Evolutionary conservation across 768 basidiomycete species (phyloP).

Genomic region (Termitomyces sp.): DNA sequence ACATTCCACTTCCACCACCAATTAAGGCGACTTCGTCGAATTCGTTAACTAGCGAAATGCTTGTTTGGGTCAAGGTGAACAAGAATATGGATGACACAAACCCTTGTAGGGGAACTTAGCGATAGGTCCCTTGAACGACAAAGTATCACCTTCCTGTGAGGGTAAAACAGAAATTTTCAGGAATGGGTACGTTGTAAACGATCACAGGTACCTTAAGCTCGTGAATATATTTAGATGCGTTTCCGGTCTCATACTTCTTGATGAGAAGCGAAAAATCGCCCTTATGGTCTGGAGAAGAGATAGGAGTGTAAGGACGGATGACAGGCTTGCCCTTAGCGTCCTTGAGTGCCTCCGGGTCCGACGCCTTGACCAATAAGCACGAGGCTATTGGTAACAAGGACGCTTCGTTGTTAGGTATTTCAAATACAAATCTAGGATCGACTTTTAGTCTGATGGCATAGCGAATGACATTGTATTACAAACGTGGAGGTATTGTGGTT

Average conservation of each 20-base stretch:
- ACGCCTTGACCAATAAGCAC: conserved; percentile 71
- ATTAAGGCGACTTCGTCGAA: conserved; percentile 85
- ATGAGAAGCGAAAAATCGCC: conserved; percentile 79
- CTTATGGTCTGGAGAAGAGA: conserved; percentile 67
- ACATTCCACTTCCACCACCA: conserved; percentile 94
- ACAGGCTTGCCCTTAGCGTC: conserved; percentile 84
- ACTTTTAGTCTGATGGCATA: not conserved
- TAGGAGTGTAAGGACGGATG: conserved; percentile 90
- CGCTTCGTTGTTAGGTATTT: conserved; percentile 71
- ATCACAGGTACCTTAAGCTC: conserved; percentile 47
- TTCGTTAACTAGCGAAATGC: conserved; percentile 55
- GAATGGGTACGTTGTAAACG: not conserved
- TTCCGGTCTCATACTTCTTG: conserved; percentile 81
- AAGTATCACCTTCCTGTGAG: conserved; percentile 61
- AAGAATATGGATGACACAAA: conserved; percentile 21
- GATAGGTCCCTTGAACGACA: conserved; percentile 89
- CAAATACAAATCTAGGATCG: conserved; percentile 62
- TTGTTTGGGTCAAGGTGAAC: not conserved
- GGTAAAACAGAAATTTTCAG: not conserved
- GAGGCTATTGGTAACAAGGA: conserved; percentile 77
- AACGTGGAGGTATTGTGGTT: conserved; percentile 92
- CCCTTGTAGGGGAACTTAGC: conserved; percentile 83
- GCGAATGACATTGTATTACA: conserved; percentile 12
- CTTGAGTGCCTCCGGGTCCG: conserved; percentile 56
- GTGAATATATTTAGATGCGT: conserved; percentile 81